Conservation (phyloP, 1,284 basidiomycete genomes). For the Mycena sp. region DNA sequence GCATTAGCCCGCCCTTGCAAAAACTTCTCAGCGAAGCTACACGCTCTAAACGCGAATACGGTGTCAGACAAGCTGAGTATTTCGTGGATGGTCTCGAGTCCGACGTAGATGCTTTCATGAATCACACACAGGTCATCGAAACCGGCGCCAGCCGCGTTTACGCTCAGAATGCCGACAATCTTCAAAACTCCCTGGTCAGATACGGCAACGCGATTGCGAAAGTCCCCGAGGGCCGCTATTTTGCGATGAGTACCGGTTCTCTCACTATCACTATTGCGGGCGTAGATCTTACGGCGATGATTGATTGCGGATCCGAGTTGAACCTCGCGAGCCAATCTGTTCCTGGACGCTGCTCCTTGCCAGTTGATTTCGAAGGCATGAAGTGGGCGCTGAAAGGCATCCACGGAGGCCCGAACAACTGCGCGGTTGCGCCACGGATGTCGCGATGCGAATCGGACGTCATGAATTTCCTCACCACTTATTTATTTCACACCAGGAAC, state of each 20-base stretch:
- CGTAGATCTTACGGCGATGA: conserved; percentile 20
- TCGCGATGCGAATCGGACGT: not conserved
- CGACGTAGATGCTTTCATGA: too few species aligned
- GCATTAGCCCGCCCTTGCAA: not conserved
- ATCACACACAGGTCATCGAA: not conserved
- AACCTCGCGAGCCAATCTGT: conserved; percentile 29
- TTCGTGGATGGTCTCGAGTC: too few species aligned
- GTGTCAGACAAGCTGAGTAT: too few species aligned
- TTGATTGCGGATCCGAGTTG: conserved; percentile 37
- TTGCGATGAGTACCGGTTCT: conserved; percentile 12
- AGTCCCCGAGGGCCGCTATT: not conserved
- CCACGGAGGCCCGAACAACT: conserved; percentile 28
- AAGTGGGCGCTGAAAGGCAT: conserved; percentile 42
- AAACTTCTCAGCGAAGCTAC: not conserved
- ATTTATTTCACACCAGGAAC: conserved; percentile 15
- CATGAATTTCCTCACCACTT: conserved; percentile 14
- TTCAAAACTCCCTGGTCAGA: not conserved
- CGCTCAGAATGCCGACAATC: not conserved
- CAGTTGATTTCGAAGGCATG: conserved; percentile 37
- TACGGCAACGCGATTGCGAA: conserved; percentile 9
- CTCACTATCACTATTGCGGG: not conserved
- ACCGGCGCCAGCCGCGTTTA: not conserved
- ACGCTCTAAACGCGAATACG: not conserved
- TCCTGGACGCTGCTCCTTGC: not conserved
- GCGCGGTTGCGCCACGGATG: conserved; percentile 9